Base-by-base conservation (phyloP, 192 early-diverging fungal species). In the Helicostylum pulchrum region DNA sequence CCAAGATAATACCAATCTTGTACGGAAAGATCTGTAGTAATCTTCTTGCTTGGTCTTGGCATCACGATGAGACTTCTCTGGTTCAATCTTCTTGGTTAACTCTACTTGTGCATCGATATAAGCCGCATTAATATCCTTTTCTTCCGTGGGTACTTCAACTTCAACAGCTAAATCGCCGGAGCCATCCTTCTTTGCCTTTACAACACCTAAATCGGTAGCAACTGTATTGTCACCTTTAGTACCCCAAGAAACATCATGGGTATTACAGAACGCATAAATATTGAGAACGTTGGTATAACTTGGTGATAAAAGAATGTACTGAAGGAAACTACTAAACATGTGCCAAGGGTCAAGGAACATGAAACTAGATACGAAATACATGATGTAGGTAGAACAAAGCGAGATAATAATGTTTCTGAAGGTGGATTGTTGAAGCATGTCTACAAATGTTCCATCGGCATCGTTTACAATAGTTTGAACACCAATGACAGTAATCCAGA, bases 181-280 rank as follows among this genome's bases (percentile, higher is more conserved):
- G 64, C 85, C 86, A 71, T 84, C 82, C 51, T 90, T 86, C 45
- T 79, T 76, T 39, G 82, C 74, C 65, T 90, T 94, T 58, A 89
- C 95, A 15, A 83, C 80, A 47, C 92, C 93, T 12, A 94, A 84
- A 64, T 90, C 90, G 51, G 80, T 83, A 42, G 79, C 77, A 12
- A 81, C 68, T 46, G 66, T 76, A 47, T 85, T 93, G 71, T 93
- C 92, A 70, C 94, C 92, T 76, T 97, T 97, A 42, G 94, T 97
- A 56, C 94, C 96, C 96, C 94, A 98, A 50, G 67, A 72, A 17
- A 80, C 77, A 61, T 79, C 78, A 47, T 82, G 80, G 4, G 80
- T 79, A 57, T 82, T 82, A 62, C 78, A 79, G 71, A 82, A 82
- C 15, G 80, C 77, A 44, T 82, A 70, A 7, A 75, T 87, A 67